Base-by-base conservation (phyloP, 2,329 filamentous ascomycete species). In the Cephalotrichum gorgonifer region DNA sequence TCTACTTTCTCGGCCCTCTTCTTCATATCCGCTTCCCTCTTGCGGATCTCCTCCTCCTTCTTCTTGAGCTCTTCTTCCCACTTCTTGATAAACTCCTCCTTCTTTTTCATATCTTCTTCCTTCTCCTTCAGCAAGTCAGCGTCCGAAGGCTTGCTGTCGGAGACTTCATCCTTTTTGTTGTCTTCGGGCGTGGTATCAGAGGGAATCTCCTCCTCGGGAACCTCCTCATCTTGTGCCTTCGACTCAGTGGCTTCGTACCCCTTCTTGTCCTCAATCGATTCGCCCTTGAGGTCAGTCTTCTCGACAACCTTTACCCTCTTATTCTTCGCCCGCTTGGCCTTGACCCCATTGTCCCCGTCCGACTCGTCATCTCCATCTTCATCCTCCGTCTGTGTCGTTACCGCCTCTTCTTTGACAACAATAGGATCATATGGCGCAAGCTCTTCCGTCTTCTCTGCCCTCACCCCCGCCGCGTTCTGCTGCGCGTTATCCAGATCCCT, bases 401-500 rank as follows among this genome's bases (percentile, higher is more conserved):
- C 78, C 20, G n/a, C 33, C 35, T 50, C 47, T 15, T n/a, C 42
- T 4, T 43, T 14, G n/a, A 46, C 48, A 41, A 50, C 42, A 23
- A 44, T 46, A 17, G 42, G 31, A 9, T 50, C 28, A 22, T 50
- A 44, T 11, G 39, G 11, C 20, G 28, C 35, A 15, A 17, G 23
- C 15, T 22, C 30, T 3, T 30, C 39, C 3, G 38, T 35, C 17
- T 25, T 35, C 8, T 44, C 44, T 23, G 43, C 33, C 22, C 52
- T 30, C 15, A 49, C 44, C 3, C 75, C 76, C 2, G 70, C 73
- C 0, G 75, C 76, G 48, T 79, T 79, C 50, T 69, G 67, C 58
- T 78, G 75, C 6, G 74, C 76, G 47, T 79, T 74, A 54, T 79
- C 76, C 14, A 79, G 66, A 48, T 79, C 76, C 3, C 69, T 70